A percentile compares a stretch with the other conserved stretches of the same genome.
phyloP scores from a whole-genome alignment of 208 protist species.

The Wallacemonas rigidus region DNA sequence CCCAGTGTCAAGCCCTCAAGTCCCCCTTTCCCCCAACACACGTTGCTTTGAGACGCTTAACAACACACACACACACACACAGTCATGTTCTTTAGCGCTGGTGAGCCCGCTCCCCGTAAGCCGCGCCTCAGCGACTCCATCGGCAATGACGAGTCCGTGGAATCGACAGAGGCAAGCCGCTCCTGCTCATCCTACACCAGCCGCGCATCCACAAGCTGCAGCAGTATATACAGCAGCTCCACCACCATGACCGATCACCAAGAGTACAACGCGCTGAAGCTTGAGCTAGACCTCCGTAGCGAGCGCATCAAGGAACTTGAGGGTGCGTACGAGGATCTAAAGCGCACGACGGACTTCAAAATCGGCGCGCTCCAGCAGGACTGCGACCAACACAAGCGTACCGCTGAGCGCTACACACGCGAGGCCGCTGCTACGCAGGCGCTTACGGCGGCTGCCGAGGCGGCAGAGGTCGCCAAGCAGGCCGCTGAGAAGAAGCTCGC shows the following conservation, averaged over 20 bases:
- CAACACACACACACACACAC: slow-evolving; percentile 1
- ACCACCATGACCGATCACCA: slow-evolving; percentile 34
- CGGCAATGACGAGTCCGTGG: slow-evolving; percentile 24
- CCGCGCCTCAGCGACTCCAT: slow-evolving; percentile 21
- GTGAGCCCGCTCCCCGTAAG: slow-evolving; percentile 23
- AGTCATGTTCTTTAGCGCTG: slow-evolving; percentile 17
- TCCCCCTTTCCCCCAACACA: not conserved
- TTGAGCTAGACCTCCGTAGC: slow-evolving; percentile 45
- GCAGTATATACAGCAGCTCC: slow-evolving; percentile 29
- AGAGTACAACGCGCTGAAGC: slow-evolving; percentile 22
- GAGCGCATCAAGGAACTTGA: slow-evolving; percentile 64
- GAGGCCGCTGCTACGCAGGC: slow-evolving; percentile 10
- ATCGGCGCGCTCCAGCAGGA: slow-evolving; percentile 28
- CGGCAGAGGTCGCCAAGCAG: slow-evolving; percentile 18
- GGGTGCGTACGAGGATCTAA: slow-evolving; percentile 29
- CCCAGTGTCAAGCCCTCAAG: too few relatives aligned
- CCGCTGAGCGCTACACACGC: not conserved
- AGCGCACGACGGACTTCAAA: slow-evolving; percentile 40
- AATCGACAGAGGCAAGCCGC: slow-evolving; percentile 18
- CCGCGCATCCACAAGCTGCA: slow-evolving; percentile 26
- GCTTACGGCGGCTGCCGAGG: slow-evolving; percentile 1
- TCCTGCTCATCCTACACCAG: slow-evolving; percentile 37
- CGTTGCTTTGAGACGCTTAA: not conserved
- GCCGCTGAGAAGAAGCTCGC: slow-evolving; percentile 18
- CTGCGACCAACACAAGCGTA: slow-evolving; percentile 21